Conservation (phyloP, 148 eudicot genomes). For the Heliosperma pusillum region DNA sequence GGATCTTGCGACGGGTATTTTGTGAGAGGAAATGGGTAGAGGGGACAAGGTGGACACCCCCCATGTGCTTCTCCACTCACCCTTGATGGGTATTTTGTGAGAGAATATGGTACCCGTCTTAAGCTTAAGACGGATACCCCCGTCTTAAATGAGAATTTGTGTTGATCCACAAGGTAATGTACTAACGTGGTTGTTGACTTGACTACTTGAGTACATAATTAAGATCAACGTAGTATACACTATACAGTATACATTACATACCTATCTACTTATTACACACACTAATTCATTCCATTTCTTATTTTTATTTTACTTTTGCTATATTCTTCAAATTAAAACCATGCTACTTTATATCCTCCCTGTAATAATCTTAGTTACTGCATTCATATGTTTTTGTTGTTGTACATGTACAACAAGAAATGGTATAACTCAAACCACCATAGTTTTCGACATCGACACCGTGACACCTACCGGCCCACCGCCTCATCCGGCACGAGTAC, state of each 20-base stretch:
- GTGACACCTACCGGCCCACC: background rate
- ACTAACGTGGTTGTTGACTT: background rate
- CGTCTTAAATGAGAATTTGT: too few relatives aligned
- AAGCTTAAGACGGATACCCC: too few relatives aligned
- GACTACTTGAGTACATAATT: background rate
- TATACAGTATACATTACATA: too few relatives aligned
- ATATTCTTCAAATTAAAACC: background rate
- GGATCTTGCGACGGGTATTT: too few relatives aligned
- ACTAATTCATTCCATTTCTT: background rate
- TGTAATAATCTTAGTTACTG: background rate
- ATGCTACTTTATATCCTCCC: constrained; percentile 13
- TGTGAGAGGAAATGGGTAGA: too few relatives aligned
- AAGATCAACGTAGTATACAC: background rate
- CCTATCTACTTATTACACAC: background rate
- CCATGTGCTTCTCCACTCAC: too few relatives aligned
- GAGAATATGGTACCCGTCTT: too few relatives aligned
- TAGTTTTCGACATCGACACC: background rate
- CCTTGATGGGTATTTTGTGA: too few relatives aligned
- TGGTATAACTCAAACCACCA: constrained; percentile 2
- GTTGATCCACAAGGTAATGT: background rate
- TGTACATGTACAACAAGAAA: constrained; percentile 7
- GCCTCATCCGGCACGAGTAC: constrained; percentile 1
- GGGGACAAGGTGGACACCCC: too few relatives aligned
- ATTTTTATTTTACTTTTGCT: background rate
- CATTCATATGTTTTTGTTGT: constrained; percentile 18